Evolutionary conservation across 225 moss, liverwort and hornwort species (phyloP), one percentile per base, ranked within the genome.

Genomic region (Takakia lepidozioides): DNA sequence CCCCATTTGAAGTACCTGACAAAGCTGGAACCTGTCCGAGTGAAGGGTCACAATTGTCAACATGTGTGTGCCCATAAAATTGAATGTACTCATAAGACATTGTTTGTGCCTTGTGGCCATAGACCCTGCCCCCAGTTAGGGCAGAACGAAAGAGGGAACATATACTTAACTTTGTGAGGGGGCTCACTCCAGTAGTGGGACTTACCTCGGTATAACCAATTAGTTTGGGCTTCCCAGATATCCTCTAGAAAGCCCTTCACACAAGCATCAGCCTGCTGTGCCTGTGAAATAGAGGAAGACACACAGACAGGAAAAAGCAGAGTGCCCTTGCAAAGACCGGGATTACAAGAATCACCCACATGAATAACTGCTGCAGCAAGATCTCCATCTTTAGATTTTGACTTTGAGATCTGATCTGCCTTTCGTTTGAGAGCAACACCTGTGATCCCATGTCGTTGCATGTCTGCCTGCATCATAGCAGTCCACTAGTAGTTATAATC

Each of bases 391-490:
- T 69, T 80, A 46, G 43, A 43, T 45, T 67, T 72, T 25, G 46
- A 55, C 21, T 65, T 60, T 20, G 55, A 24, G 19, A 51, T 55
- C 24, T 52, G 54, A 22, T 59, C 71, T 35, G 58, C 73, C 58
- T 69, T 80, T 60, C 69, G 71, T 67, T 74, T 78, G 55, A 63
- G 37, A 8, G 55, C 56, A 37, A 47, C 47, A 34, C 73, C 74
- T 50, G 64, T 46, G 29, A 63, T 55, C 41, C 65, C 78, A 76
- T 56, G 69, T 13, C 75, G 88, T 54, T 79, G 88, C 83, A 93
- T 63, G 54, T 93, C 93, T 66, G 71, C 64, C 92, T 93, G 80
- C 37, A 67, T 52, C n/a, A n/a, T n/a, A n/a, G n/a, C n/a, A n/a
- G n/a, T n/a, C n/a, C n/a, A n/a, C n/a, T n/a, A n/a, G n/a, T n/a